phyloP scores from a whole-genome alignment of 176 grass and related monocot genomes.

The Phoenix roebelenii region DNA sequence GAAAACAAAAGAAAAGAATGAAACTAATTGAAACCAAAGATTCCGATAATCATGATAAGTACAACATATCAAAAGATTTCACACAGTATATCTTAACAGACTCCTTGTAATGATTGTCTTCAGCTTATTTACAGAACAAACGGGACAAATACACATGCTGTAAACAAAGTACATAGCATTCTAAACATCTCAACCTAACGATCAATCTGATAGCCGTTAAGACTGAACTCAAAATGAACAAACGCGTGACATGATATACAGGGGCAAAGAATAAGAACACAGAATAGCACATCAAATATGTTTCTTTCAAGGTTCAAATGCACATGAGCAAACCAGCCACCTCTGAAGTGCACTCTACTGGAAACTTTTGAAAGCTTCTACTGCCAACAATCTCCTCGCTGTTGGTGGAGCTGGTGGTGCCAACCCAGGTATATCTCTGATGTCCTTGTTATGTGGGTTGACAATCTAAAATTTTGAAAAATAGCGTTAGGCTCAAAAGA shows the following conservation, averaged over 20 bases:
- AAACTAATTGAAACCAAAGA: too few species aligned
- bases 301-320: neutral
- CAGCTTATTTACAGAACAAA: constrained; percentile 35
- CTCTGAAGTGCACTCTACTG: constrained; percentile 10
- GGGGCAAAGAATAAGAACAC: constrained; percentile 34
- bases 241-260: constrained; percentile 38
- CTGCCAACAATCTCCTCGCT: constrained; percentile 58
- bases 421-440: constrained; percentile 80
- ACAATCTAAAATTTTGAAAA: constrained; percentile 46
- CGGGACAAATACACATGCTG: neutral
- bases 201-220: constrained; percentile 16
- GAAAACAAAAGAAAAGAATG: too few species aligned
- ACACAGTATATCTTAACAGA: too few species aligned
- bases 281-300: neutral
- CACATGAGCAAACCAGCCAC: neutral
- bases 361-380: constrained; percentile 26
- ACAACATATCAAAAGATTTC: too few species aligned
- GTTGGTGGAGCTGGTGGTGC: constrained; percentile 71
- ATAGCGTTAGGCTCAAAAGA: too few species aligned
- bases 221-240: constrained; percentile 7
- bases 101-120: too few species aligned
- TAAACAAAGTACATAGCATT: constrained; percentile 20
- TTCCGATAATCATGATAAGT: too few species aligned
- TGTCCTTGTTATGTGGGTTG: constrained; percentile 79
- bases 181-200: constrained; percentile 19